Conservation (phyloP, 805 yeast species). For the Metschnikowia vanudenii region DNA sequence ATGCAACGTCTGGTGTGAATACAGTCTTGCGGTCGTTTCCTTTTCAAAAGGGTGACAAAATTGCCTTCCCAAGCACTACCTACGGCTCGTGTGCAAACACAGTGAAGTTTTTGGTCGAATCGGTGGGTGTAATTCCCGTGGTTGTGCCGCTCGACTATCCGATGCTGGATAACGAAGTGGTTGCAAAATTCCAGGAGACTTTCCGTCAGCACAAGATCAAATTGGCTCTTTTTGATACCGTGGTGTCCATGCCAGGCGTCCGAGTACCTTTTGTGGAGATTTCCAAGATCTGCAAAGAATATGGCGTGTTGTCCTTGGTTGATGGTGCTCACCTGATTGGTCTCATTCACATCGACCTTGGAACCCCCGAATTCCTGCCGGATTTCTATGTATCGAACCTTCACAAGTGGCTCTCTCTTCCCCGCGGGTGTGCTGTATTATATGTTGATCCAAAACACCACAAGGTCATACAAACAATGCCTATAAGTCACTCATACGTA, state of each 20-base stretch:
- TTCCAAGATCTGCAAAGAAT: slow-evolving; percentile 43
- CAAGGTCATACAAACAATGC: slow-evolving; percentile 50
- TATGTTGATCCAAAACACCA: slow-evolving; percentile 57
- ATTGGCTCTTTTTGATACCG: slow-evolving; percentile 54
- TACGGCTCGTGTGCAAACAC: slow-evolving; percentile 58
- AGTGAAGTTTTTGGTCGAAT: slow-evolving; percentile 39
- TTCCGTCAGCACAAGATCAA: slow-evolving; percentile 26
- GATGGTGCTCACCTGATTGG: slow-evolving; percentile 79
- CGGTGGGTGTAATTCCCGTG: slow-evolving; percentile 26
- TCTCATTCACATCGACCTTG: slow-evolving; percentile 42
- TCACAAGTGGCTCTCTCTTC: slow-evolving; percentile 68
- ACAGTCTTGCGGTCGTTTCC: slow-evolving; percentile 54
- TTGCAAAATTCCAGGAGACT: slow-evolving; percentile 23
- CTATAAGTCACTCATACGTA: slow-evolving; percentile 24
- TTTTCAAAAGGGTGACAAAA: slow-evolving; percentile 49
- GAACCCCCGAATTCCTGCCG: slow-evolving; percentile 40
- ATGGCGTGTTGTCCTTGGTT: slow-evolving; percentile 51
- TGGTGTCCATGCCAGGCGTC: slow-evolving; percentile 65
- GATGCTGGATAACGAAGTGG: slow-evolving; percentile 22
- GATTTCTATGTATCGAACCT: slow-evolving; percentile 62
- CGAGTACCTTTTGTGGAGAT: slow-evolving; percentile 54
- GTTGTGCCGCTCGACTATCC: slow-evolving; percentile 19
- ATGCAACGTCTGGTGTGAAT: slow-evolving; percentile 63
- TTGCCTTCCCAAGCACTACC: slow-evolving; percentile 48
- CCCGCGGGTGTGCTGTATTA: slow-evolving; percentile 57